These are phyloP conservation scores for Dendrobium nobile DNA, from an alignment of 106 monocot species.

Conservation along the genomic window DNA sequence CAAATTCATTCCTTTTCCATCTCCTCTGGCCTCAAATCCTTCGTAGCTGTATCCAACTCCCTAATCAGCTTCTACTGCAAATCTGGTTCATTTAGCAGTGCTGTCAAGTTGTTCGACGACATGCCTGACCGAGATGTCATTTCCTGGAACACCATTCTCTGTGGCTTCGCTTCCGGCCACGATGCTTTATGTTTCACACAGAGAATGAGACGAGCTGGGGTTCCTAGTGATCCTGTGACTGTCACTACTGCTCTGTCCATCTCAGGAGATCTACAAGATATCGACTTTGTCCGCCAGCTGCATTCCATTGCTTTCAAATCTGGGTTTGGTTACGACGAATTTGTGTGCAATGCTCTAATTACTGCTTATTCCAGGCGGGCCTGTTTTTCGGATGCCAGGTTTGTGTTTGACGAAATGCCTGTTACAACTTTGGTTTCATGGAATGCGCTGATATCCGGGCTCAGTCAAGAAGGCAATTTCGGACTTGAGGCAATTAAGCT, in stretches of 20 bases:
- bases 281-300: conserved; percentile 20
- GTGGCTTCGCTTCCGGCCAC: conserved; percentile 15
- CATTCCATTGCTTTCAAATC: conserved; percentile 37
- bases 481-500: conserved; percentile 32
- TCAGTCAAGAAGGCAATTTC: conserved; percentile 42
- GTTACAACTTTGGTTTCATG: conserved; percentile 65
- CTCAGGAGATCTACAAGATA: conserved; percentile 20
- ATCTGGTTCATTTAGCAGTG: conserved; percentile 22
- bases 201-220: conserved; percentile 37
- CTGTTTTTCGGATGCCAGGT: conserved; percentile 24
- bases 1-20: conserved; percentile 49
- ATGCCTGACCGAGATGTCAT: conserved; percentile 33
- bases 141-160: conserved; percentile 88
- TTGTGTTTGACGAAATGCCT: conserved; percentile 71
- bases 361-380: conserved; percentile 44
- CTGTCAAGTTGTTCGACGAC: conserved; percentile 34
- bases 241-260: conserved; percentile 41
- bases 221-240: conserved; percentile 58
- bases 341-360: conserved; percentile 67
- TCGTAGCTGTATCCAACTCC: conserved; percentile 43
- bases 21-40: conserved; percentile 36
- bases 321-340: conserved; percentile 39
- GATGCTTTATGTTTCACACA: conserved; percentile 37
- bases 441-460: conserved; percentile 79
- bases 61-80: conserved; percentile 75